Evolutionary conservation across 805 yeast species (phyloP), one percentile per base, ranked within the genome.

Genomic region (Saturnispora sekii): DNA sequence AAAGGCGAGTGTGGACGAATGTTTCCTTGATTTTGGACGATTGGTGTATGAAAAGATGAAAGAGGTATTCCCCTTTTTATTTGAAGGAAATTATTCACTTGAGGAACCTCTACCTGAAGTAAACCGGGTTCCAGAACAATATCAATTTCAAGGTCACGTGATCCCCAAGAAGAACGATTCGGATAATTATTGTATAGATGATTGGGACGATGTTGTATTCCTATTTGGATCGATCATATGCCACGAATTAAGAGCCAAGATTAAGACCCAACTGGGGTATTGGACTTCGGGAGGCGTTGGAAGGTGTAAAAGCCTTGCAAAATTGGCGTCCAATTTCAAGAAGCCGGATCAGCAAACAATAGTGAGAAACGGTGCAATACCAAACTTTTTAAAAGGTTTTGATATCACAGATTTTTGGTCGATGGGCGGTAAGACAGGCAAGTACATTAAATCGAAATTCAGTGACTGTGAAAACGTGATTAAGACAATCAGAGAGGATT

Each of bases 1-100:
- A 60, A 89, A 89, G 64, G 97, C 96, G 0, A 87, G 97, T 63
- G 93, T 89, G 15, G 98, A 93, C 63, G 98, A 93, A 63, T 80
- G 88, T 40, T 93, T 83, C 58, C 51, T 93, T 52, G 97, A 93
- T 63, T 61, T 93, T 35, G 96, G 97, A 0, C 66, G 83, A 33
- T 52, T 75, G 18, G 75, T 86, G 0, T 71, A 74, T 53, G 47
- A 59, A 1, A 64, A 58, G 41, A 60, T 79, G 10, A 38, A 69
- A 2, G 63, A 63, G 10, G 33, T 62, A 2, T 73, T 74, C 41
- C 90, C 94, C 0, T 56, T 64, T 7, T 48, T 80, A 14, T 29
- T 56, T 2, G 52, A 53, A 3, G 36, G 26, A 1, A 35, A 46
- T 33, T 32, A 38, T 5, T 38, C 33, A 14, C 44, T 35, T 0